Evolutionary conservation across 495 filamentous ascomycete species (phyloP), one percentile per base, ranked within the genome.

Genomic region (Penicillium fimorum): DNA sequence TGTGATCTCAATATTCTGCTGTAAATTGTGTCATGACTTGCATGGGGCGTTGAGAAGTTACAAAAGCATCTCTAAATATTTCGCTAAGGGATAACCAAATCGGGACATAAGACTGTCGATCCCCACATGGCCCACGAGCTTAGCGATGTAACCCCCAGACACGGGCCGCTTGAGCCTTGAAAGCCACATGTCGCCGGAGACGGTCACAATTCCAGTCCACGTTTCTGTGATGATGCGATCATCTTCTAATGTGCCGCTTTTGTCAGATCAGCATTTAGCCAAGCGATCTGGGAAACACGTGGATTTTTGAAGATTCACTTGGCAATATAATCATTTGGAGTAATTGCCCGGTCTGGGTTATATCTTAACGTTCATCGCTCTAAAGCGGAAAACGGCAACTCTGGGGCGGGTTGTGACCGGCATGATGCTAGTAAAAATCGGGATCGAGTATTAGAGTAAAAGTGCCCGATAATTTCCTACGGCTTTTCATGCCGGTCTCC

Each of bases 51-150:
- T 15, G 6, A 51, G 38, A 52, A 25, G 22, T 44, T 18, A n/a
- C 18, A 8, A 38, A 13, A 13, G 7, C 20, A 47, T 37, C 10
- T 25, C 22, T 24, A 30, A 25, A 33, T 15, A 7, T 38, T 13
- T 24, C 8, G 9, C n/a, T 24, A 20, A 56, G 38, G 25, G 40
- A 38, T 60, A 5, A 18, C 22, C 52, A 32, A 27, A 50, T 55
- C 33, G 22, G 49, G 43, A 5, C 10, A 44, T 15, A 22, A 42
- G 4, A 38, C 12, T 10, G 40, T 17, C 43, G 60, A 63, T 63
- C 61, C 53, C 61, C 61, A 63, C 57, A 63, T 60, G 61, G 58
- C 29, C 18, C 61, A 60, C 57, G 50, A 57, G 58, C 45, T 47
- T 56, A 42, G 50, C 43, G 53, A 38, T 56, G 44, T 38, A 59